Evolutionary conservation across 345 rosid genomes (phyloP).

Genomic region (Boechera stricta): DNA sequence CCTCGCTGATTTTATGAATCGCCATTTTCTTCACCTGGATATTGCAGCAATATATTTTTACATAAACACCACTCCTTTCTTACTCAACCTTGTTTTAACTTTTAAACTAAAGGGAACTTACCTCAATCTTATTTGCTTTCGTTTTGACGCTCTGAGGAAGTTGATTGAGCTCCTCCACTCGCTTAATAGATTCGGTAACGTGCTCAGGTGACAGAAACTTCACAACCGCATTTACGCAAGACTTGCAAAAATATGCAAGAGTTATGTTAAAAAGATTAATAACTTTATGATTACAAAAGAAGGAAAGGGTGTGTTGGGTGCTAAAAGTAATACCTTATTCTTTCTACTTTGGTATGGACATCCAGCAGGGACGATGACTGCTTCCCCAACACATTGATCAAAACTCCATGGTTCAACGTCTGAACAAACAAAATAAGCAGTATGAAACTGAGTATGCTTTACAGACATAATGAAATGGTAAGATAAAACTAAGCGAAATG

Average conservation of each 20-base stretch:
- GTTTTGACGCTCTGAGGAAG: conserved; percentile 77
- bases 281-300: background rate
- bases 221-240: conserved; percentile 86
- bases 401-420: conserved; percentile 96
- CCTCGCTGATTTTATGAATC: conserved; percentile 60
- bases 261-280: background rate
- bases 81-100: conserved; percentile 54
- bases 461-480: conserved; percentile 11
- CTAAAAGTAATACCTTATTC: conserved; percentile 59
- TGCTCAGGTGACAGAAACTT: conserved; percentile 92
- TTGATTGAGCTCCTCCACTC: conserved; percentile 70
- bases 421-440: conserved; percentile 40
- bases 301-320: background rate
- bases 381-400: conserved; percentile 94
- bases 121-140: conserved; percentile 73
- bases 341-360: conserved; percentile 92
- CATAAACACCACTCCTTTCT: conserved; percentile 34
- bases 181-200: conserved; percentile 60
- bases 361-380: conserved; percentile 90
- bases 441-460: conserved; percentile 5
- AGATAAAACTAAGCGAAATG: conserved; percentile 15
- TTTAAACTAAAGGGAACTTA: conserved; percentile 41
- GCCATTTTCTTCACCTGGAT: conserved; percentile 91
- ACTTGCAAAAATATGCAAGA: conserved; percentile 51
- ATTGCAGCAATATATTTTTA: conserved; percentile 10